Evolutionary conservation across 371 early-diverging fungal species (phyloP), one percentile per base, ranked within the genome.

Genomic region (Sporodiniella umbellata): DNA sequence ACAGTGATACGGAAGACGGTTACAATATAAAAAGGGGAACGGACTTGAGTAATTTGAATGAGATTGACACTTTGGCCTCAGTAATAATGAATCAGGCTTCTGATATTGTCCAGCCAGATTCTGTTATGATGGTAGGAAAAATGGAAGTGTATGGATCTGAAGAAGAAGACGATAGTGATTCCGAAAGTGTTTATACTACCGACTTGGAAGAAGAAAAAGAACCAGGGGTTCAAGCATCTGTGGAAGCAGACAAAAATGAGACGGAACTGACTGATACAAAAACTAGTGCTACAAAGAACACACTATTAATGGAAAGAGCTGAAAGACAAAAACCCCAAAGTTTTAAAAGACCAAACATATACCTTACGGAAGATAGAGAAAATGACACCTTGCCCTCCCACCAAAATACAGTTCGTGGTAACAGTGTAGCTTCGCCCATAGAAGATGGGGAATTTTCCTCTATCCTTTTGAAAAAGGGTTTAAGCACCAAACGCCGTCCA

Each of bases 141-240:
- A 61, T 61, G 62, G 62, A 56, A 45, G 62, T 61, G 2, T 56
- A 56, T 30, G 46, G 45, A 3, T 56, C 56, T 15, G 53, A 50
- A 19, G 61, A 55, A 30, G 56, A 53, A 7, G 61, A 61, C 0
- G 55, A 45, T 19, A 45, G 24, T 33, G 48, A 48, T 28, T 28
- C 30, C 21, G 61, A 61, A 2, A 44, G 33, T 28, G 62, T 40
- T 19, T 48, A 56, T 40, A 35, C 46, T 1, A 51, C 48, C 2
- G 60, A 60, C 22, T 26, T 53, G 8, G 53, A 56, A n/a, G 33
- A 43, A 12, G 56, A 61, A 35, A n/a, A 33, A 22, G 56, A 56
- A 39, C 31, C 22, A 10, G 15, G 23, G 12, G 22, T 31, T 11
- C 18, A 3, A 3, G 35, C 23, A 5, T 21, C 31, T n/a, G 17